A percentile compares a stretch with the other conserved stretches of the same genome.
These are phyloP conservation scores for Lepidium sativum DNA, from an alignment of 345 rosid species.

Conservation along the genomic window DNA sequence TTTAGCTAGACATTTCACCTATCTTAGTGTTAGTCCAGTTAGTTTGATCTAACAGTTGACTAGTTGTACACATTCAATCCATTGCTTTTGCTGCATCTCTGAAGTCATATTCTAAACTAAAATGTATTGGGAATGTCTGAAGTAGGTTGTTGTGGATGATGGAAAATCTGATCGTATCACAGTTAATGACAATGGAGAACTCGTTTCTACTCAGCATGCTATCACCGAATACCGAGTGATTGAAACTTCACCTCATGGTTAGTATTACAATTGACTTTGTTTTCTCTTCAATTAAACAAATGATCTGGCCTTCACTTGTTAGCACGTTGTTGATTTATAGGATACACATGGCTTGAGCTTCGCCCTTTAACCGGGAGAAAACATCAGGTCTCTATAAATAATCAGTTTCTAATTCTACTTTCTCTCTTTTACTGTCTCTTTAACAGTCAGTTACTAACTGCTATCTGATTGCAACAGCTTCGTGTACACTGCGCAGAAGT, in stretches of 20 bases:
- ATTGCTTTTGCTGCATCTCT: neutral
- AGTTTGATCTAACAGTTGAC: neutral
- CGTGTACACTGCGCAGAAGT: conserved; percentile 97
- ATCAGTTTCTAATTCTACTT: neutral
- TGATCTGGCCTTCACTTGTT: neutral
- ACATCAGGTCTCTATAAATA: conserved; percentile 58
- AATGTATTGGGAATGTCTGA: neutral
- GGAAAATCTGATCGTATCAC: conserved; percentile 92
- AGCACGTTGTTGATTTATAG: conserved; percentile 32
- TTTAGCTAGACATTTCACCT: neutral
- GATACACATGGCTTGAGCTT: conserved; percentile 85
- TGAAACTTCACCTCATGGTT: conserved; percentile 55
- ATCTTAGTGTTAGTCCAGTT: neutral
- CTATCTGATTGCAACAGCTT: conserved; percentile 40
- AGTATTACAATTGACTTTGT: conserved; percentile 10
- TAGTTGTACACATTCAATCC: neutral
- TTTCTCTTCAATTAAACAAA: neutral
- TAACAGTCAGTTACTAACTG: neutral
- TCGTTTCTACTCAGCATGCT: conserved; percentile 60
- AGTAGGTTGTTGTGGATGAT: conserved; percentile 67
- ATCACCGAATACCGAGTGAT: conserved; percentile 74
- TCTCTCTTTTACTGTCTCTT: neutral
- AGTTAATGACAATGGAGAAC: conserved; percentile 38
- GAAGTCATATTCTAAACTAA: neutral
- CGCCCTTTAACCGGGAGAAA: conserved; percentile 91